Evolutionary conservation across 495 filamentous ascomycete species (phyloP), one percentile per base, ranked within the genome.

Genomic region (Penicillium silybi): DNA sequence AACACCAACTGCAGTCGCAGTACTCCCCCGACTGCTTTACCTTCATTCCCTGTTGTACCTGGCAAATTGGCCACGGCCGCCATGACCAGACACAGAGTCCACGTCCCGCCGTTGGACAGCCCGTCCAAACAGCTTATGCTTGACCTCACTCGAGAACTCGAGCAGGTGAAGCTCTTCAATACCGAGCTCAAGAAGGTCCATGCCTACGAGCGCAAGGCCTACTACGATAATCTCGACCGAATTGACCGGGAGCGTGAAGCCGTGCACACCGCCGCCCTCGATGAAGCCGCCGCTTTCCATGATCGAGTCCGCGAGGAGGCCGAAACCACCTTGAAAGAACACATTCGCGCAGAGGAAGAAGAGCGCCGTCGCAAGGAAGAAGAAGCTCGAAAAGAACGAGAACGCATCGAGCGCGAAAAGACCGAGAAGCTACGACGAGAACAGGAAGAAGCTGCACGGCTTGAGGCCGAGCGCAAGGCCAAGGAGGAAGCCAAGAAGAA

Each of bases 251-350:
- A 76, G 34, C 61, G 56, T 1, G 75, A 74, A 56, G 70, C 65
- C 4, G 55, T 71, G 6, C 84, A 89, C 51, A 76, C 75, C 48
- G 75, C 75, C 41, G 80, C 86, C 1, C 77, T 92, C 15, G 81
- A 82, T 37, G 70, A 77, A 38, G 86, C 83, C 0, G 79, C 77
- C 13, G 76, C 69, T 18, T 76, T 80, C 51, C 86, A 90, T 58
- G 79, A 85, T 1, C 76, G 78, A 13, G 73, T 91, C 15, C 74
- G 84, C 15, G 74, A 82, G 49, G 76, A 79, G 22, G 88, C 88
- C 2, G 73, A 79, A 50, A 64, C 62, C 6, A 65, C 61, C 0
- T 29, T 77, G 40, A 63, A 58, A 20, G 64, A 59, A 10, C 65
- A 75, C 39, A 55, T 68, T 20, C 61, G 66, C 22, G 67, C 61